Conservation (phyloP, 2,329 filamentous ascomycete genomes). For the Thelonectria rubi region DNA sequence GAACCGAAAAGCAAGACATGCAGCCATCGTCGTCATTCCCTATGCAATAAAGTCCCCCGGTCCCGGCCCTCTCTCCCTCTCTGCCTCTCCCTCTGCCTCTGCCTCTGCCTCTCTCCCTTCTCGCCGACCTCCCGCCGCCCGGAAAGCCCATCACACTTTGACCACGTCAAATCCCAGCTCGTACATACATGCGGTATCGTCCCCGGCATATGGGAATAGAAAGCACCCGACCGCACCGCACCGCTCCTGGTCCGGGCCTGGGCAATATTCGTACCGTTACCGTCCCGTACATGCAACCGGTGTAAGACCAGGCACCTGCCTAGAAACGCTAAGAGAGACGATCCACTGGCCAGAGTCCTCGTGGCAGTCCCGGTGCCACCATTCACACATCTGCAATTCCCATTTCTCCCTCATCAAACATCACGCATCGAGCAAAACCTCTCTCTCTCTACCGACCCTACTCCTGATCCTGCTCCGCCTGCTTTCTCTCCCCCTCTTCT, state of each 20-base stretch:
- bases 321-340: constrained; percentile 12
- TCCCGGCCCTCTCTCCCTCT: constrained; percentile 2
- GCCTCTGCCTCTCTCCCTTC: neutral
- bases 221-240: neutral
- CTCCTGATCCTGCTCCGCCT: constrained; percentile 12
- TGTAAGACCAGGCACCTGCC: neutral
- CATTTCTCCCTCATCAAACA: constrained; percentile 8
- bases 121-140: neutral
- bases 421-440: neutral
- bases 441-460: constrained; percentile 2
- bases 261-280: neutral
- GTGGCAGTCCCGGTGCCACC: constrained; percentile 20
- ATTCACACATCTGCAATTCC: constrained; percentile 16
- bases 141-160: neutral
- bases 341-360: constrained; percentile 22
- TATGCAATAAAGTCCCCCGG: neutral
- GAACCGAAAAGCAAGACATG: constrained; percentile 4
- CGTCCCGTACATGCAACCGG: neutral
- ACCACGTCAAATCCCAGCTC: constrained; percentile 6
- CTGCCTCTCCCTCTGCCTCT: neutral
- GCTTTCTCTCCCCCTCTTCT: constrained; percentile 14
- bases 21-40: neutral
- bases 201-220: constrained; percentile 17
- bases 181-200: constrained; percentile 4
- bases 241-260: constrained; percentile 2